Conservation (phyloP, 176 grass and related monocot species). For the Luzula sylvatica region DNA sequence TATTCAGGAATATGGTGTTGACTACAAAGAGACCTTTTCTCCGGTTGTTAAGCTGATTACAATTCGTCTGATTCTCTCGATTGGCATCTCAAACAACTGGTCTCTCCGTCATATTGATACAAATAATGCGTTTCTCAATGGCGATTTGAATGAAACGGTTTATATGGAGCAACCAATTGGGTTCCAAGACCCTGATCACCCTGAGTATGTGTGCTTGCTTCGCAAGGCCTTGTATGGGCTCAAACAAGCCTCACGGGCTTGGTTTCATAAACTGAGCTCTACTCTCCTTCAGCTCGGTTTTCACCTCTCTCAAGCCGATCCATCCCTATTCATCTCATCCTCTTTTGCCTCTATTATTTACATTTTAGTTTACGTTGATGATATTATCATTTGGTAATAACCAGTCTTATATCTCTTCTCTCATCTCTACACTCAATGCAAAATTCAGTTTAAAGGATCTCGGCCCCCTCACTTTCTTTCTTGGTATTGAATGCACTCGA, state of each 20-base stretch:
- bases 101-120: background rate
- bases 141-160: background rate
- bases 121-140: constrained; percentile 8
- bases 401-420: too few relatives aligned
- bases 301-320: too few relatives aligned
- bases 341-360: too few relatives aligned
- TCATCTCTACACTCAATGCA: too few relatives aligned
- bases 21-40: background rate
- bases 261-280: background rate
- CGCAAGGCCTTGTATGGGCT: background rate
- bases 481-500: too few relatives aligned
- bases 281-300: too few relatives aligned
- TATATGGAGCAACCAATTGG: background rate
- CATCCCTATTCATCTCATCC: too few relatives aligned
- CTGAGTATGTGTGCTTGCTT: background rate
- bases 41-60: background rate
- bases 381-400: too few relatives aligned
- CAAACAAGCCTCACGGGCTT: background rate
- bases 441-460: too few relatives aligned
- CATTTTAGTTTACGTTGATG: too few relatives aligned
- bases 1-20: background rate
- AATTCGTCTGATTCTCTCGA: background rate
- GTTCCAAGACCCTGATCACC: background rate
- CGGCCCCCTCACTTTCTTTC: too few relatives aligned
- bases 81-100: background rate